Evolutionary conservation across 495 filamentous ascomycete genomes (phyloP).

Genomic region (Hyphodiscus hymeniophilus): DNA sequence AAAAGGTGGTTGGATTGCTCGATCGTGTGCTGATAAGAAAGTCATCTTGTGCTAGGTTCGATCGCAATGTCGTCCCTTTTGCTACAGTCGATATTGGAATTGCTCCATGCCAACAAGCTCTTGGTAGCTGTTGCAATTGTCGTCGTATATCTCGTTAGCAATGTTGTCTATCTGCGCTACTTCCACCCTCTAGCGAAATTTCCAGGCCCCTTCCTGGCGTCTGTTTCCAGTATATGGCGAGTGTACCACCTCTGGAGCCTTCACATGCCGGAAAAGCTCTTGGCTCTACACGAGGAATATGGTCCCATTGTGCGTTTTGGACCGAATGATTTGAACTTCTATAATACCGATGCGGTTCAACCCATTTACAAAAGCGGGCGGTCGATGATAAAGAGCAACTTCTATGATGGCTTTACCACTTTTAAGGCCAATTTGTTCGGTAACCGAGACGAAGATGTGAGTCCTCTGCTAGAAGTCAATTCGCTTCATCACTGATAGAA

Average conservation of each 20-base stretch:
- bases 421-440: conserved; percentile 7
- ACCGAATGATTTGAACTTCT: conserved; percentile 46
- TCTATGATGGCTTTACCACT: conserved; percentile 4
- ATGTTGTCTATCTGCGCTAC: too few species aligned
- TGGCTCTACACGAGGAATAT: conserved; percentile 8
- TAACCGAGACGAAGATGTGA: conserved; percentile 5
- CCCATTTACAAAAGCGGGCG: conserved; percentile 9
- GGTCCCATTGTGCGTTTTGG: conserved; percentile 49
- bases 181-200: conserved; percentile 51
- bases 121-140: too few species aligned
- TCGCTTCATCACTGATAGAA: background rate
- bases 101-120: too few species aligned
- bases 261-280: conserved; percentile 46
- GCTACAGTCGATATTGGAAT: too few species aligned
- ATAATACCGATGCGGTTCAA: conserved; percentile 19
- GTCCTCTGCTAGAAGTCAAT: background rate
- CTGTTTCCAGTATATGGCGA: conserved; percentile 45
- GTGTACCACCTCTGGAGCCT: conserved; percentile 28
- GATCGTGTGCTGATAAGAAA: too few species aligned
- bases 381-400: conserved; percentile 6
- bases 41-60: too few species aligned
- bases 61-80: too few species aligned
- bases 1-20: too few species aligned
- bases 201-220: conserved; percentile 51
- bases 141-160: too few species aligned